These are phyloP conservation scores for Heliosperma pusillum DNA, from an alignment of 148 eudicot species.

Conservation along the genomic window DNA sequence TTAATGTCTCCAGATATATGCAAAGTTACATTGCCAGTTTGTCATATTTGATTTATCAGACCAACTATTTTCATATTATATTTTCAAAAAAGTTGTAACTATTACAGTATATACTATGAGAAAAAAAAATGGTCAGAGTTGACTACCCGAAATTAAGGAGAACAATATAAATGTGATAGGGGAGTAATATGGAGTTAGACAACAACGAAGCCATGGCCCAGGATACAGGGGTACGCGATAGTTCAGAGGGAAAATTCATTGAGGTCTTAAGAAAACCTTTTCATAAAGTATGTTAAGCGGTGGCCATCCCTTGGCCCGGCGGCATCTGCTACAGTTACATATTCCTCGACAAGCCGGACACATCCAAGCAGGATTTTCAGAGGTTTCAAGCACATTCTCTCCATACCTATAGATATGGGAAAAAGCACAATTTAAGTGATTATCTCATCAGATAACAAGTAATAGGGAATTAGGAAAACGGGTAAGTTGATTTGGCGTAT, in stretches of 20 bases:
- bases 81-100: no score
- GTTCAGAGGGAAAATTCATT: background rate
- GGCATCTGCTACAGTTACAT: conserved; percentile 82
- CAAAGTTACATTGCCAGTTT: no score
- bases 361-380: conserved; percentile 44
- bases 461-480: background rate
- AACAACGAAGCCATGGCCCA: background rate
- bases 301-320: conserved; percentile 64
- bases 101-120: no score
- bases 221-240: background rate
- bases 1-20: no score
- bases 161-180: no score
- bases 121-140: no score
- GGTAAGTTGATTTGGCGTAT: no score
- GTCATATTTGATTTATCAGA: no score
- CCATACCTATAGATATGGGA: conserved; percentile 51
- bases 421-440: background rate
- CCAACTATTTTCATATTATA: no score
- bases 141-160: no score
- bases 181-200: no score
- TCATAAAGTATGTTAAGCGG: conserved; percentile 40
- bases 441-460: background rate
- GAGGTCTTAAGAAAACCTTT: conserved; percentile 35
- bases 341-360: conserved; percentile 79
- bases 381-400: conserved; percentile 62